These are phyloP conservation scores for Solanum hybrid DNA, from an alignment of 305 asterid species.

Conservation along the genomic window DNA sequence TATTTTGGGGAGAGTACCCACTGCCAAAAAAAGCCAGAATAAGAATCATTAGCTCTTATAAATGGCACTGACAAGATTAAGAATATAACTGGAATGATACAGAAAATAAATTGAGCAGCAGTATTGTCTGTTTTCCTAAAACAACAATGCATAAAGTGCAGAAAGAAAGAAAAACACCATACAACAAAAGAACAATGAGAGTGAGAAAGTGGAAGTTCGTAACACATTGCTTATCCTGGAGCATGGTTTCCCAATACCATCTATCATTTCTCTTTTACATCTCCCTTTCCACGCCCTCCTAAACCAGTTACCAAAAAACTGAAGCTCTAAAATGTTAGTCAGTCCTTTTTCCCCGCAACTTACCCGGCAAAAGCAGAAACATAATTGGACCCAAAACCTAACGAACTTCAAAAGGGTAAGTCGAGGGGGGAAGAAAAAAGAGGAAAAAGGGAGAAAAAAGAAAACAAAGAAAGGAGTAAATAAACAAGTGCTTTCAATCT, in stretches of 20 bases:
- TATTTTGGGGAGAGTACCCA: constrained; percentile 99
- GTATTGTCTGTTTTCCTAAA: background rate
- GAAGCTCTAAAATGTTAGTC: background rate
- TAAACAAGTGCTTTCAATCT: background rate
- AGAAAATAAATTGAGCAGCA: background rate
- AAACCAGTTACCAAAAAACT: background rate
- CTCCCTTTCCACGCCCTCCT: background rate
- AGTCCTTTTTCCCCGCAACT: background rate
- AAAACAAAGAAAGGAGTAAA: background rate
- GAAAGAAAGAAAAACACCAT: background rate
- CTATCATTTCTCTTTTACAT: background rate
- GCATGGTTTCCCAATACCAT: background rate
- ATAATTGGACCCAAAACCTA: background rate
- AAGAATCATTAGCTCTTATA: constrained; percentile 7
- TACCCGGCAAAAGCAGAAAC: background rate
- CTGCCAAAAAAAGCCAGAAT: constrained; percentile 34
- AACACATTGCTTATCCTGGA: background rate
- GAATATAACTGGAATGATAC: background rate
- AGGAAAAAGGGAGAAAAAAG: background rate
- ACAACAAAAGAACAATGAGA: background rate
- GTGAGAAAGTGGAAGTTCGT: background rate
- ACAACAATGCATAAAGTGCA: background rate
- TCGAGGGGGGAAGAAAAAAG: background rate
- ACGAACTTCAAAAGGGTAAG: background rate
- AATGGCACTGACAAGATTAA: background rate